Evolutionary conservation across 345 rosid genomes (phyloP).

Genomic region (Eutrema heterophyllum): DNA sequence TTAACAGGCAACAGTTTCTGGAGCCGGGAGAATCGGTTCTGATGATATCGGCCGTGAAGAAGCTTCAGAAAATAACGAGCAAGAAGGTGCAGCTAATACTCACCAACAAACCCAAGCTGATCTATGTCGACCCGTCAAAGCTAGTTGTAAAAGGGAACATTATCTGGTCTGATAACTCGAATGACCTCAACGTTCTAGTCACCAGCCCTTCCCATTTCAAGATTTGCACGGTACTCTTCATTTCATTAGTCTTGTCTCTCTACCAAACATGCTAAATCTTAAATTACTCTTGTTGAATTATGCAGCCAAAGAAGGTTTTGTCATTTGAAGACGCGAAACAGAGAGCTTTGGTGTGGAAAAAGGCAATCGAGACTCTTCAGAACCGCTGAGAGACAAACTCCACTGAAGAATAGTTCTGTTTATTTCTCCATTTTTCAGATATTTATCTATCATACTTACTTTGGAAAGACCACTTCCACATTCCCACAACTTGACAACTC

Average conservation of each 20-base stretch:
- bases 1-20: constrained; percentile 91
- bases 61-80: constrained; percentile 83
- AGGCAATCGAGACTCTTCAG: constrained; percentile 91
- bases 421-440: constrained; percentile 7
- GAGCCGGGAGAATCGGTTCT: constrained; percentile 91
- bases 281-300: neutral
- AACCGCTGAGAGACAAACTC: constrained; percentile 44
- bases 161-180: constrained; percentile 92
- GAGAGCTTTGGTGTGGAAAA: constrained; percentile 91
- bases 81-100: constrained; percentile 99
- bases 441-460: constrained; percentile 3
- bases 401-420: constrained; percentile 4
- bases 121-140: constrained; percentile 86
- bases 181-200: constrained; percentile 78
- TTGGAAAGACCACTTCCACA: neutral
- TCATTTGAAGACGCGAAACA: constrained; percentile 91
- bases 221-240: constrained; percentile 68
- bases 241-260: neutral
- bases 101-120: constrained; percentile 90
- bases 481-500: neutral
- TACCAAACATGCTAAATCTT: neutral
- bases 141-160: constrained; percentile 72
- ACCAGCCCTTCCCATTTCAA: constrained; percentile 79
- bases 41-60: constrained; percentile 96
- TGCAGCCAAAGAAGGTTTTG: constrained; percentile 92